Evolutionary conservation across 805 yeast genomes (phyloP), one percentile per base, ranked within the genome.

Genomic region (Saccharomycopsis sp.): DNA sequence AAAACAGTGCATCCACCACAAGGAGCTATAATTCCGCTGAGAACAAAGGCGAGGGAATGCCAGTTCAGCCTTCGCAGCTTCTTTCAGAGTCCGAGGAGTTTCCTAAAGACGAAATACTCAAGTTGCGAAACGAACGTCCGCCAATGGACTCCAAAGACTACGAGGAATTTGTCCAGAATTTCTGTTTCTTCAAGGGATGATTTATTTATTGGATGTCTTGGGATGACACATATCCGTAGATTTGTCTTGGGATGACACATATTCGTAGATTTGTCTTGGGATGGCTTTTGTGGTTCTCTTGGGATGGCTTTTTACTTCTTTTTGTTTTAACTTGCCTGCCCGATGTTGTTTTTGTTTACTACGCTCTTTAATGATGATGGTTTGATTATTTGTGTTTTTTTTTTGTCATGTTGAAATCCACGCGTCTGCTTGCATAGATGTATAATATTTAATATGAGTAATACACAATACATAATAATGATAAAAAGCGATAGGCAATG

Each of bases 141-240:
- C 64, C 68, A 14, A 68, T 79, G 55, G 74, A 80, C 63, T 77
- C 85, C 3, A 75, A 78, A 63, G 73, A 82, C 0, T 84, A 84
- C 64, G 77, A 79, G 62, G 81, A 82, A 58, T 68, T 84, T 20
- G 68, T 84, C 54, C 82, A 83, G 53, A 77, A 79, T 29, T 84
- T 81, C 64, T 84, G 89, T 63, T 84, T 84, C 64, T 84, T 79
- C 64, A 71, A 75, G 59, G 69, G 78, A 4, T 57, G 37, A n/a
- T 24, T 7, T n/a, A 23, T 8, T 50, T n/a, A 7, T 9, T 23
- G 37, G 37, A 7, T 29, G n/a, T n/a, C n/a, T n/a, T n/a, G n/a
- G n/a, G 37, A 29, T 29, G 37, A 7, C 12, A 12, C 12, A 29
- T 7, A 5, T 29, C 12, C 12, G 12, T 29, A 29, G 5, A 5